Percentiles rank a stretch among this genome's conserved stretches.
These are phyloP conservation scores for Nicotiana tabacum DNA, from an alignment of 257 asterid species.

Conservation along the genomic window DNA sequence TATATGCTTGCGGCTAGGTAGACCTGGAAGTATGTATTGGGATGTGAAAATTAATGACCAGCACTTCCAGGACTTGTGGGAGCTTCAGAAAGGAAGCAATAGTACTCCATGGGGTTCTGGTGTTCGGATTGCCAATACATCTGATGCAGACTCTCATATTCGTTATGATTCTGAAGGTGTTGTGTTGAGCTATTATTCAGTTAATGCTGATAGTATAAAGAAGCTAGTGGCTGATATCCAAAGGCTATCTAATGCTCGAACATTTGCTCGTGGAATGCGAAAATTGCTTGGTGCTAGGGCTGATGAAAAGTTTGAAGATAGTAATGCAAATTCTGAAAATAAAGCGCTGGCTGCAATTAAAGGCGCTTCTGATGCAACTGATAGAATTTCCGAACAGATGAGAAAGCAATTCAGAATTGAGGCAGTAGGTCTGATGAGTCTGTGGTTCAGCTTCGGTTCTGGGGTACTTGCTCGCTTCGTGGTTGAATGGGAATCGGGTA, in stretches of 20 bases:
- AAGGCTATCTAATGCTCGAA: slow-evolving; percentile 89
- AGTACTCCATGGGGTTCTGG: slow-evolving; percentile 89
- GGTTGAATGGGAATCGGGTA: slow-evolving; percentile 97
- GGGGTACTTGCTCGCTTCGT: slow-evolving; percentile 97
- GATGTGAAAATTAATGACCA: slow-evolving; percentile 91
- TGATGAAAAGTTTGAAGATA: slow-evolving; percentile 73
- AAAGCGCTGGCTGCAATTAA: slow-evolving; percentile 54
- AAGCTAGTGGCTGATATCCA: slow-evolving; percentile 86
- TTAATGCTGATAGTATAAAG: slow-evolving; percentile 88
- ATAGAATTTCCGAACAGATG: slow-evolving; percentile 77
- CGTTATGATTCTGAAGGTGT: slow-evolving; percentile 95
- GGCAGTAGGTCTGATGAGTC: slow-evolving; percentile 95
- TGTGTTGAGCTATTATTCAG: slow-evolving; percentile 79
- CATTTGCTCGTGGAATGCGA: slow-evolving; percentile 84
- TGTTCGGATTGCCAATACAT: slow-evolving; percentile 89
- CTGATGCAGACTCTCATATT: slow-evolving; percentile 96
- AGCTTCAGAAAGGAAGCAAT: slow-evolving; percentile 87
- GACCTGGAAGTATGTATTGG: slow-evolving; percentile 99
- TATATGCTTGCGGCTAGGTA: slow-evolving; percentile 88
- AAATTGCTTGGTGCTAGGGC: slow-evolving; percentile 82
- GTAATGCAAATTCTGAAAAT: slow-evolving; percentile 40
- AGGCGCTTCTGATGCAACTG: slow-evolving; percentile 45
- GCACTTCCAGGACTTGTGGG: slow-evolving; percentile 85
- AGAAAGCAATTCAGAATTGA: slow-evolving; percentile 86
- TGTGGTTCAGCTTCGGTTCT: slow-evolving; percentile 97